phyloP scores from a whole-genome alignment of 768 basidiomycete species.

The Glaciozyma martinii region DNA sequence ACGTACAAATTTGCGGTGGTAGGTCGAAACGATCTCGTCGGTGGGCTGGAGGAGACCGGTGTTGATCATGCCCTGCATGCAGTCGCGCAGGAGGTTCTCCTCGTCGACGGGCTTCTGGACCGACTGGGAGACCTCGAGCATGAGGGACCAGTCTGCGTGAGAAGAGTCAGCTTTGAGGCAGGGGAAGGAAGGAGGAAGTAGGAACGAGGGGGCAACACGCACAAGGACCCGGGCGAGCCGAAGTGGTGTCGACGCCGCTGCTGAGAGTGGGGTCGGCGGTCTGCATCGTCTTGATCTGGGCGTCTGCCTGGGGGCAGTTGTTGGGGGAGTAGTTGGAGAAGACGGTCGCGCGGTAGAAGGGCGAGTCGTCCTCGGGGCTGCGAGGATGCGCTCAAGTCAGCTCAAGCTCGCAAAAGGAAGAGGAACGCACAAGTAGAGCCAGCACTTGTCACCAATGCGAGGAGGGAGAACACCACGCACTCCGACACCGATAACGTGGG shows the following conservation, averaged over 20 bases:
- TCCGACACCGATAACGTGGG: constrained; percentile 42
- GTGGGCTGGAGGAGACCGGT: constrained; percentile 36
- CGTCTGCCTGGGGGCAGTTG: constrained; percentile 37
- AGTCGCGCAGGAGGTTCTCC: constrained; percentile 38
- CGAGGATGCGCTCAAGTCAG: not conserved
- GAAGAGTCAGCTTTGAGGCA: not conserved
- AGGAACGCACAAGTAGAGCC: constrained; percentile 34
- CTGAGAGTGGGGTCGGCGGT: constrained; percentile 37
- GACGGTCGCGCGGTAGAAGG: constrained; percentile 43
- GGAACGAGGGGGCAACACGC: not conserved
- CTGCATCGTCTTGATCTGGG: constrained; percentile 39
- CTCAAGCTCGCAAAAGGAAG: not conserved
- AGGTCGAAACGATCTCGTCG: constrained; percentile 42
- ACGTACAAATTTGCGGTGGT: constrained; percentile 39
- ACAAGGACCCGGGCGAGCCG: constrained; percentile 36
- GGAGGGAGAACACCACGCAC: constrained; percentile 40
- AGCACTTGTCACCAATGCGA: constrained; percentile 42
- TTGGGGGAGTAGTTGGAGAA: constrained; percentile 43
- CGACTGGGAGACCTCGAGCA: constrained; percentile 43
- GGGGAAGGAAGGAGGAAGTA: too few relatives aligned
- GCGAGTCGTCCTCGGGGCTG: constrained; percentile 41
- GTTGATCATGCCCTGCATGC: constrained; percentile 40
- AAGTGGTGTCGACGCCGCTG: constrained; percentile 29
- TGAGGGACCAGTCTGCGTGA: constrained; percentile 40
- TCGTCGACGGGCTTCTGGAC: constrained; percentile 40